Conservation (phyloP, 768 basidiomycete genomes). For the Russula olivacea region DNA sequence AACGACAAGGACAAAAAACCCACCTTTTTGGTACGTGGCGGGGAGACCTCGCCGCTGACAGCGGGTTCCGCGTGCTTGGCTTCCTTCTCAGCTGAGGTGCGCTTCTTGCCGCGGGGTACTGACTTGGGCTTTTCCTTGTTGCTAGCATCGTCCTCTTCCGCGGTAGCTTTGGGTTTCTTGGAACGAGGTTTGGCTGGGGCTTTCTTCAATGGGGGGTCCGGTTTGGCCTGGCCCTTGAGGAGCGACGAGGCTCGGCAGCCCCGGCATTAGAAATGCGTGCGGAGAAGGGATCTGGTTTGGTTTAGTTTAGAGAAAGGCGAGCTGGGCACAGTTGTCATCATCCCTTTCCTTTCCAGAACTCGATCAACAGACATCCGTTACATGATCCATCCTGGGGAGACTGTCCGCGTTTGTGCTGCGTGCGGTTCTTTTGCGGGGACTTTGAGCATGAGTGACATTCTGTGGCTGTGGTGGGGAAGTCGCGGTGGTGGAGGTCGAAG, state of each 20-base stretch:
- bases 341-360: neutral
- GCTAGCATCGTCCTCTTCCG: slow-evolving; percentile 32
- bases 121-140: slow-evolving; percentile 40
- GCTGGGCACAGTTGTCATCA: slow-evolving; percentile 12
- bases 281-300: slow-evolving; percentile 23
- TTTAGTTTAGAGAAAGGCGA: slow-evolving; percentile 21
- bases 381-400: slow-evolving; percentile 25
- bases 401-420: slow-evolving; percentile 15
- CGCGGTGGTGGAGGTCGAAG: slow-evolving; percentile 25
- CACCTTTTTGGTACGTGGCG: slow-evolving; percentile 64
- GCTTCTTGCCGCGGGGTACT: slow-evolving; percentile 49
- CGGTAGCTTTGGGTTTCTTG: slow-evolving; percentile 38
- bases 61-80: slow-evolving; percentile 38
- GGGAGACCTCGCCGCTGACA: slow-evolving; percentile 35
- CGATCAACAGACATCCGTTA: slow-evolving; percentile 16
- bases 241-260: slow-evolving; percentile 58
- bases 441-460: slow-evolving; percentile 26
- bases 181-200: slow-evolving; percentile 56
- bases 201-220: slow-evolving; percentile 49
- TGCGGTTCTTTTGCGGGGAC: slow-evolving; percentile 13
- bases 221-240: slow-evolving; percentile 63
- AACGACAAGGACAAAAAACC: slow-evolving; percentile 12
- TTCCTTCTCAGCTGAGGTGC: slow-evolving; percentile 39
- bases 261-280: slow-evolving; percentile 30
- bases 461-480: slow-evolving; percentile 28